Percentiles rank a stretch among this genome's conserved stretches.
These are phyloP conservation scores for Neurospora cerealis DNA, from an alignment of 495 filamentous ascomycete species.

Conservation along the genomic window DNA sequence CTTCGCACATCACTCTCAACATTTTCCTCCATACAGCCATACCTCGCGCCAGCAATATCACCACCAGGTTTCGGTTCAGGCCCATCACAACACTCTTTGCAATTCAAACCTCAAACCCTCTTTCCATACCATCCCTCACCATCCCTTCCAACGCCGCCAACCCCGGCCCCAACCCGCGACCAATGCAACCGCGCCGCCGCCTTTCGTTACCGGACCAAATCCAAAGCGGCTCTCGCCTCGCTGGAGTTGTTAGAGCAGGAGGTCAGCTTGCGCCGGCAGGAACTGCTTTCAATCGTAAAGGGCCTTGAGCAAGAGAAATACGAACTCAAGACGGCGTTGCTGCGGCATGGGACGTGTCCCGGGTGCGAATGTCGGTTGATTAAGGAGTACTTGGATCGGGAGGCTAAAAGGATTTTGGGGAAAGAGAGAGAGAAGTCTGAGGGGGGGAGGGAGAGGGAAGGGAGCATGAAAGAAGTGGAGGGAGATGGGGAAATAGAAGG, in stretches of 20 bases:
- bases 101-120: not conserved
- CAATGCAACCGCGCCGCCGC: not conserved
- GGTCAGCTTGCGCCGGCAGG: not conserved
- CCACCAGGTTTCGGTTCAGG: not conserved
- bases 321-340: not conserved
- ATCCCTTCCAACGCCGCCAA: too few relatives aligned
- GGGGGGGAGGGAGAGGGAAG: not conserved
- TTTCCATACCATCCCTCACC: not conserved
- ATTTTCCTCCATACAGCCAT: not conserved
- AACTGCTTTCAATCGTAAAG: not conserved
- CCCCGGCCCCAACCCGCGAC: not conserved
- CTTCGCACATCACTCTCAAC: not conserved
- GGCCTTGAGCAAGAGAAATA: not conserved
- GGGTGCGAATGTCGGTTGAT: not conserved
- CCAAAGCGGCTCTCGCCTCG: not conserved
- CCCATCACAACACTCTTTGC: not conserved
- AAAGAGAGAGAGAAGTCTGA: not conserved
- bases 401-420: not conserved
- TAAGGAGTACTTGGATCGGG: not conserved
- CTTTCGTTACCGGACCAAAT: not conserved
- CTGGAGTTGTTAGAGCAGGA: not conserved
- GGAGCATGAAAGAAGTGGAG: not conserved
- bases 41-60: not conserved
- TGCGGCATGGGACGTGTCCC: not conserved
- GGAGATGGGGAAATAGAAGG: not conserved